phyloP scores from a whole-genome alignment of 805 yeast genomes.

The Tetrapisispora fleetii region DNA sequence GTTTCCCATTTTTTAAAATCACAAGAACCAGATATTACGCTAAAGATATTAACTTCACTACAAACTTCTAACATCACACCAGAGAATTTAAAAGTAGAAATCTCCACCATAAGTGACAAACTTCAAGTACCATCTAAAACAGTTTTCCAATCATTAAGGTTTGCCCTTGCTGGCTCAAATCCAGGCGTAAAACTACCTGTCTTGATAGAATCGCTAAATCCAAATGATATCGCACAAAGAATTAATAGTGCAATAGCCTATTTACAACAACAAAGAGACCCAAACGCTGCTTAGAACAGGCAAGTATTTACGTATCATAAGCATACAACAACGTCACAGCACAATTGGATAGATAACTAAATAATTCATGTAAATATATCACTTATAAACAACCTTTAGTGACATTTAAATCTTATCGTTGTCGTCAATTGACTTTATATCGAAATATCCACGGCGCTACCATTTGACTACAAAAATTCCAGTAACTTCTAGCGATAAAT shows the following conservation, averaged over 20 bases:
- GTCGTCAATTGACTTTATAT: too few relatives aligned
- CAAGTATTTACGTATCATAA: too few relatives aligned
- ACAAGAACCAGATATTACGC: slow-evolving; percentile 7
- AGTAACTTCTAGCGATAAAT: not conserved
- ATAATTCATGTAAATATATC: not conserved
- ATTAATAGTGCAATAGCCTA: slow-evolving; percentile 14
- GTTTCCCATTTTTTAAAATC: slow-evolving; percentile 23
- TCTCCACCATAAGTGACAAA: not conserved
- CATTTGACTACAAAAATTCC: not conserved
- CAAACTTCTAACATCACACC: slow-evolving; percentile 1
- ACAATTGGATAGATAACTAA: too few relatives aligned
- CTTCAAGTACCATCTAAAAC: slow-evolving; percentile 23
- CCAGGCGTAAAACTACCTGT: slow-evolving; percentile 62
- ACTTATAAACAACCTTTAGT: not conserved
- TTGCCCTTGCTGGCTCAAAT: slow-evolving; percentile 57
- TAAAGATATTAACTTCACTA: slow-evolving; percentile 12
- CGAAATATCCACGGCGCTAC: not conserved
- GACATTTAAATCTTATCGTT: not conserved
- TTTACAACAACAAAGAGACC: not conserved
- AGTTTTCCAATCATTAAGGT: slow-evolving; percentile 51
- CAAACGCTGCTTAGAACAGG: too few relatives aligned
- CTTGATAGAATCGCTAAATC: slow-evolving; percentile 47
- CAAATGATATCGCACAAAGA: slow-evolving; percentile 27
- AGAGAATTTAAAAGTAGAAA: slow-evolving; percentile 4
- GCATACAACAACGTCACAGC: too few relatives aligned